These are phyloP conservation scores for Ophiostoma angusticollis DNA, from an alignment of 2,329 filamentous ascomycete species.

Conservation along the genomic window DNA sequence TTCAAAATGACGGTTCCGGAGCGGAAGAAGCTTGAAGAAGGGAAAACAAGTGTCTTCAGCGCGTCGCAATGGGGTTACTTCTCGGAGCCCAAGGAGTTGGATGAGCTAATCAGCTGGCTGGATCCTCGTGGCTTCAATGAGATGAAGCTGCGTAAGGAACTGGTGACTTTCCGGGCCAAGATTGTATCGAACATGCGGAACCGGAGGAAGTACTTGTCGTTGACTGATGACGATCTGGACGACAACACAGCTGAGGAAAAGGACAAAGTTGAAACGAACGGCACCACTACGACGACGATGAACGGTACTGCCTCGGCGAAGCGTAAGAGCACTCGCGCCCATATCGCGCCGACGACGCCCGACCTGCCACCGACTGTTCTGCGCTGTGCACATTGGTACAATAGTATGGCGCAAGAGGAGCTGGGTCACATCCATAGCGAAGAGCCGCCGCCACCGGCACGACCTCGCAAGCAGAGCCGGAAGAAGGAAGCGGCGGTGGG, in stretches of 20 bases:
- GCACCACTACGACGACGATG: background rate
- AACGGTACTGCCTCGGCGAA: conserved; percentile 18
- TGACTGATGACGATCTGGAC: conserved; percentile 26
- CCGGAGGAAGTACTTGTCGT: conserved; percentile 57
- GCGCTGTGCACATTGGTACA: conserved; percentile 42
- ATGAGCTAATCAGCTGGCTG: conserved; percentile 74
- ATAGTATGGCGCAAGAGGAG: conserved; percentile 44
- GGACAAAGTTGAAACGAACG: background rate
- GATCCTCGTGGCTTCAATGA: conserved; percentile 81
- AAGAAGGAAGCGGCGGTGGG: conserved; percentile 26
- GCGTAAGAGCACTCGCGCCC: conserved; percentile 33
- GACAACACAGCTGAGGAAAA: conserved; percentile 11
- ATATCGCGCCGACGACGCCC: conserved; percentile 28
- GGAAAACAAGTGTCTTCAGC: conserved; percentile 60
- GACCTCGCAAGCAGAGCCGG: conserved; percentile 39
- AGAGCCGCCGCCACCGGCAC: conserved; percentile 39
- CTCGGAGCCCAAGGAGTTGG: conserved; percentile 65
- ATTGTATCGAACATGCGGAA: conserved; percentile 72
- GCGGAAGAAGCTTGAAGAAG: conserved; percentile 77
- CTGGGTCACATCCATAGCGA: conserved; percentile 45
- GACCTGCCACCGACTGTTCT: conserved; percentile 32
- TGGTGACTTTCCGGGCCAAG: conserved; percentile 60
- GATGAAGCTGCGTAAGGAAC: conserved; percentile 74
- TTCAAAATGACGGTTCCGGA: conserved; percentile 77
- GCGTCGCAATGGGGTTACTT: conserved; percentile 87